Base-by-base conservation (phyloP, 192 early-diverging fungal species). In the Cladochytrium replicatum region DNA sequence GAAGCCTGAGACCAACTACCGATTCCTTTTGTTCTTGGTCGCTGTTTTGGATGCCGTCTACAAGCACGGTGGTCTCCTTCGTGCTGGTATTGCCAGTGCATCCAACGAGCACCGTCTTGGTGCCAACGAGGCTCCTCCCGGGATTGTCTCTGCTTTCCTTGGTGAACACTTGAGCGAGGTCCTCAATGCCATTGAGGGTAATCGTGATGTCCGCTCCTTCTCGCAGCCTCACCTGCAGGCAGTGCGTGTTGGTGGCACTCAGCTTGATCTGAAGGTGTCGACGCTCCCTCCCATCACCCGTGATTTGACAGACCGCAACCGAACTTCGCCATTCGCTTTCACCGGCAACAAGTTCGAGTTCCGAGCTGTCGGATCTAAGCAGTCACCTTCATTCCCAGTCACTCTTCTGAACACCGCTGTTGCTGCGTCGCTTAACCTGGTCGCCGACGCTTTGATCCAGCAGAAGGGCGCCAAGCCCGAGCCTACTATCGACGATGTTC, bases 281-380 rank as follows among this genome's bases (percentile, higher is more conserved):
- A 82, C 83, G 6, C 77, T 99, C 37, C 92, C 95, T 49, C 72
- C 76, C 60, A 91, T 99, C 58, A 57, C 83, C 15, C 89, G 95
- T 63, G 95, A 99, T 69, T 69, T 99, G 61, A 99, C 95, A 15
- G 95, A 99, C 71, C 90, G 95, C 73, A 99, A 99, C 84, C 88
- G 93, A 61, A 99, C 95, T 26, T 96, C 91, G 44, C 93, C 95
- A 30, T 96, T 99, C 50, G 95, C 95, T 43, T 99, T 99, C 67
- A 99, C 95, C 51, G 95, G 95, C 37, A 99, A 99, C 86, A 99
- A 99, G 81, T 99, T 99, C 56, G 95, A 99, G 80, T 98, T 95
- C 91, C 88, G 91, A 69, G 91, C 95, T 32, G 92, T 96, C 25
- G 95, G 95, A 32, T 93, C 95, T 55, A 93, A 93, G 76, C 91